phyloP scores from a whole-genome alignment of 441 rosid species.

The Syzygium malaccense region DNA sequence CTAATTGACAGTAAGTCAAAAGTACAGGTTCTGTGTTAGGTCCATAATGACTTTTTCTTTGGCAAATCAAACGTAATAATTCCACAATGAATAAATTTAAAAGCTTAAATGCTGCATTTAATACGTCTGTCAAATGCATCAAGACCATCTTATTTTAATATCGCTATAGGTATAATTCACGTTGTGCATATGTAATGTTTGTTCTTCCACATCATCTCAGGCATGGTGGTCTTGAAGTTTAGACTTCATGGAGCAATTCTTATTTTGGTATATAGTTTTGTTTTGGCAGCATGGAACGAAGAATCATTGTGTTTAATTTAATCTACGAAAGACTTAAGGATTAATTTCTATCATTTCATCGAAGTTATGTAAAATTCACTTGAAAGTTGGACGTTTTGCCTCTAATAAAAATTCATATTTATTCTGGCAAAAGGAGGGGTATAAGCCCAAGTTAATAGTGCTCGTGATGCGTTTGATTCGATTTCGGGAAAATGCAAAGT shows the following conservation, averaged over 20 bases:
- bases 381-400: not conserved
- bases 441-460: not conserved
- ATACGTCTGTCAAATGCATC: not conserved
- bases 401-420: not conserved
- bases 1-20: not conserved
- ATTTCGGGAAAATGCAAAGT: not conserved
- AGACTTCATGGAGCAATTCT: not conserved
- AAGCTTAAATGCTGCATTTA: not conserved
- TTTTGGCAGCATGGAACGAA: not conserved
- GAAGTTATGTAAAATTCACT: not conserved
- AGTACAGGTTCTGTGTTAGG: not conserved
- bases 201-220: not conserved
- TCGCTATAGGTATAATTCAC: not conserved
- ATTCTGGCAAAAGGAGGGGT: not conserved
- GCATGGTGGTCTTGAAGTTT: not conserved
- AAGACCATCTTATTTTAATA: not conserved
- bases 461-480: not conserved
- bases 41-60: not conserved
- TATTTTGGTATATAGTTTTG: not conserved
- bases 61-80: not conserved
- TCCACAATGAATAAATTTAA: not conserved
- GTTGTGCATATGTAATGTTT: not conserved
- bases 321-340: not conserved
- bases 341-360: not conserved
- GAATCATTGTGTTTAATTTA: not conserved